Evolutionary conservation across 768 basidiomycete species (phyloP).

Genomic region (Termitomyces sp.): DNA sequence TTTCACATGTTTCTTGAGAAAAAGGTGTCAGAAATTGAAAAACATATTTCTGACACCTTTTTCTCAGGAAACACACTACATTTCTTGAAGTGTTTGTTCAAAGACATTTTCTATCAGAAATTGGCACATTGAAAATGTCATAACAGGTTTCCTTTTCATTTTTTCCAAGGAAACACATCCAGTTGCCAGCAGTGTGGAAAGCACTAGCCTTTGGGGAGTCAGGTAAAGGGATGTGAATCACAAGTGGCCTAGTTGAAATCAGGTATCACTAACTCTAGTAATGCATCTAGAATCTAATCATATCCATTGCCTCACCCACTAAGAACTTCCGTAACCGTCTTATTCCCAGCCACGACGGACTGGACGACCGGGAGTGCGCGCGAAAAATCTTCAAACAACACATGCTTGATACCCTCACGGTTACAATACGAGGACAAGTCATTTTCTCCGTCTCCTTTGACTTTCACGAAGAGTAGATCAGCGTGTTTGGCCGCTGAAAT

Average conservation of each 20-base stretch:
- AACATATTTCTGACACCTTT: no score
- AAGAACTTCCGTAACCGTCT: conserved; percentile 48
- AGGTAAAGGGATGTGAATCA: not conserved
- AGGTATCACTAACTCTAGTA: not conserved
- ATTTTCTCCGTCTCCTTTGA: conserved; percentile 71
- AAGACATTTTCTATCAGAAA: no score
- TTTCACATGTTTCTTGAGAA: no score
- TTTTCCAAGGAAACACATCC: no score
- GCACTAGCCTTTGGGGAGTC: not conserved
- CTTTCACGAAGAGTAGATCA: conserved; percentile 93
- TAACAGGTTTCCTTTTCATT: no score
- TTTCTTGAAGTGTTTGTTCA: no score
- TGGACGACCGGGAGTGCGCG: conserved; percentile 56
- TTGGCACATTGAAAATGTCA: no score
- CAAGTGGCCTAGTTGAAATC: not conserved
- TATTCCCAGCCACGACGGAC: conserved; percentile 67
- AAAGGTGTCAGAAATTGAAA: no score
- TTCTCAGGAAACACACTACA: no score
- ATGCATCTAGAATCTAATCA: not conserved
- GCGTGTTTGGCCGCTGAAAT: conserved; percentile 91
- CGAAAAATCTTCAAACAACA: conserved; percentile 71
- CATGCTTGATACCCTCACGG: conserved; percentile 71
- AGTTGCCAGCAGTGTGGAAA: not conserved
- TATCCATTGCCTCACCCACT: not conserved
- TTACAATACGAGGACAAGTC: conserved; percentile 84